Conservation (phyloP, 73 alveolate species). For the Urostyla sp. region DNA sequence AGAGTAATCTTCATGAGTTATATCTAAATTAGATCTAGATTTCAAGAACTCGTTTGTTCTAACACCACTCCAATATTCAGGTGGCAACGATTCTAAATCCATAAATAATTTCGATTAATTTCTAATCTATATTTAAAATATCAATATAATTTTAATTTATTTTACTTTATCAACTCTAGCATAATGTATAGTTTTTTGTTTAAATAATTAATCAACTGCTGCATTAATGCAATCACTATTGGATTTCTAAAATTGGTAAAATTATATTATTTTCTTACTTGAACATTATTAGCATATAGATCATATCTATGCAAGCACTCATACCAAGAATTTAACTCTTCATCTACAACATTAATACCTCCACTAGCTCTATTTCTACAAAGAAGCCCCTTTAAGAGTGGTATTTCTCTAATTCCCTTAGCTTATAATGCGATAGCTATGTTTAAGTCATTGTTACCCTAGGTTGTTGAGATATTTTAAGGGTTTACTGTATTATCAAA, state of each 20-base stretch:
- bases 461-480: too few species aligned
- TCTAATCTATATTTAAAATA: slow-evolving; percentile 36
- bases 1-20: slow-evolving; percentile 59
- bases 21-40: slow-evolving; percentile 5
- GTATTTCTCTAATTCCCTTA: slow-evolving; percentile 68
- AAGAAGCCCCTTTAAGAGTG: slow-evolving; percentile 22
- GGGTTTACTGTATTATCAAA: too few species aligned
- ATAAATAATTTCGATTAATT: slow-evolving; percentile 29
- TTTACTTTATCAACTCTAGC: slow-evolving; percentile 30
- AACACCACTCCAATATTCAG: slow-evolving; percentile 55
- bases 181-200: slow-evolving; percentile 49
- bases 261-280: neutral
- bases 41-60: slow-evolving; percentile 45
- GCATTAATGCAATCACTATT: slow-evolving; percentile 25
- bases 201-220: slow-evolving; percentile 25
- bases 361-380: slow-evolving; percentile 47
- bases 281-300: too few species aligned
- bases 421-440: slow-evolving; percentile 27
- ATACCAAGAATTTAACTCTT: slow-evolving; percentile 64
- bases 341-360: slow-evolving; percentile 52
- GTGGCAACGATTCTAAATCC: slow-evolving; percentile 59
- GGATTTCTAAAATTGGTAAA: neutral
- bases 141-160: neutral
- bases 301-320: slow-evolving; percentile 67
- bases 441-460: slow-evolving; percentile 51